phyloP scores from a whole-genome alignment of 495 filamentous ascomycete genomes.

The Podospora comata region DNA sequence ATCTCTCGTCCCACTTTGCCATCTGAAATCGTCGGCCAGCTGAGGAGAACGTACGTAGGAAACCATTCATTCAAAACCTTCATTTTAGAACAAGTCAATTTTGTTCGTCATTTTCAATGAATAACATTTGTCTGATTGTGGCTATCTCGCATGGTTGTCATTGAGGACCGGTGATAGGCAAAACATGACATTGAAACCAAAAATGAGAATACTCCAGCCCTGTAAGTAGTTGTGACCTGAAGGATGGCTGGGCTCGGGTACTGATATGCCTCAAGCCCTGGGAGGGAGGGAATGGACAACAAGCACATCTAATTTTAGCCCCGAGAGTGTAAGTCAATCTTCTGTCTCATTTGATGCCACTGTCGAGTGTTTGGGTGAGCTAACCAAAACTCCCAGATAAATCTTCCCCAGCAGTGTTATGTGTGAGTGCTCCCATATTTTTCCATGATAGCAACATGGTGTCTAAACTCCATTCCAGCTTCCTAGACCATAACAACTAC shows the following conservation, averaged over 20 bases:
- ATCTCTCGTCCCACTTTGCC: neutral
- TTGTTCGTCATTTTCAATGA: neutral
- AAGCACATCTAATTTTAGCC: neutral
- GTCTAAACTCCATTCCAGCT: conserved; percentile 13
- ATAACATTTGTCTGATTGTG: neutral
- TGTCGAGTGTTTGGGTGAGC: neutral
- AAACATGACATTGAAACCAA: neutral
- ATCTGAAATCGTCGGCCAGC: too few relatives aligned
- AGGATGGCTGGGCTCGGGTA: too few relatives aligned
- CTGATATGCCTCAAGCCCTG: neutral
- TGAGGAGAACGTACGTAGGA: too few relatives aligned
- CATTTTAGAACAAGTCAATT: too few relatives aligned
- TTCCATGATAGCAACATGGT: neutral
- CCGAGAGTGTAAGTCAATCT: conserved; percentile 6
- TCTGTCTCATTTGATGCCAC: neutral
- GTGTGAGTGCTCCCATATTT: conserved; percentile 2
- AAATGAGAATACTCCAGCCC: conserved; percentile 12
- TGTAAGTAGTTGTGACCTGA: neutral
- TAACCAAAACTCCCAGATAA: conserved; percentile 10
- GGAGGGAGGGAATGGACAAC: neutral
- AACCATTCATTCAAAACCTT: too few relatives aligned
- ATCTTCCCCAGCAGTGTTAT: conserved; percentile 23
- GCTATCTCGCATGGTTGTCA: neutral
- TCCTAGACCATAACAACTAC: conserved; percentile 19
- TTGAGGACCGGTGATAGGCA: neutral